Base-by-base conservation (phyloP, 352 stramenopile species). In the Phytophthora crassamura region DNA sequence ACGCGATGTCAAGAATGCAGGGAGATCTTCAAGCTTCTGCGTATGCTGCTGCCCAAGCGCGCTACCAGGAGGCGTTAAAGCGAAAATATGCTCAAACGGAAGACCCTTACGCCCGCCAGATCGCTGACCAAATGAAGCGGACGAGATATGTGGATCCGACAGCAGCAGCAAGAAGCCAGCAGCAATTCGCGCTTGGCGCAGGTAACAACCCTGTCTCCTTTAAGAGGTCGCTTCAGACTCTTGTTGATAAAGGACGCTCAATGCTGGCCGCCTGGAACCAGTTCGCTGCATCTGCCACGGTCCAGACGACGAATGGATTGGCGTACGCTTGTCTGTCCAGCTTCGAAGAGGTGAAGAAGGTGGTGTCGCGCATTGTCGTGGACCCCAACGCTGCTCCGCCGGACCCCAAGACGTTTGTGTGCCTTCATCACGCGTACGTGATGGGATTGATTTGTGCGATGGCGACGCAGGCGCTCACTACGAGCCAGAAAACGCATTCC, bases 301-400 rank as follows among this genome's bases (percentile, higher is more conserved):
- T 78, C 0, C 73, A 84, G 40, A 80, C 77, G 4, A 87, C 80
- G 18, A 86, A 82, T 39, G 81, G 72, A 4, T 34, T 94, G 25
- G 84, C 86, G 12, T 84, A 79, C 28, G 77, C 82, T 33, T 92
- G 86, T 35, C 67, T 90, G 18, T 84, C 84, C 8, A 89, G 77
- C 52, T 91, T 95, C 40, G 84, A 95, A 67, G 81, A 90, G 50
- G 82, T 91, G 33, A 94, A 94, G 34, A 88, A 89, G 49, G 78
- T 80, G 12, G 77, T 90, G 5, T 83, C 83, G 11, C 78, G 82
- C n/a, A 71, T 93, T 25, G 67, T 91, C 43, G 57, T 77, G 5
- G 75, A 92, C 38, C 69, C 82, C 7, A 83, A 63, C 30, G 66
- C 72, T 11, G 59, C 60, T 2, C 53, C 72, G 52, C 82, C 78